Evolutionary conservation across 192 early-diverging fungal species (phyloP).

Genomic region (Globomyces pollinis-pini): DNA sequence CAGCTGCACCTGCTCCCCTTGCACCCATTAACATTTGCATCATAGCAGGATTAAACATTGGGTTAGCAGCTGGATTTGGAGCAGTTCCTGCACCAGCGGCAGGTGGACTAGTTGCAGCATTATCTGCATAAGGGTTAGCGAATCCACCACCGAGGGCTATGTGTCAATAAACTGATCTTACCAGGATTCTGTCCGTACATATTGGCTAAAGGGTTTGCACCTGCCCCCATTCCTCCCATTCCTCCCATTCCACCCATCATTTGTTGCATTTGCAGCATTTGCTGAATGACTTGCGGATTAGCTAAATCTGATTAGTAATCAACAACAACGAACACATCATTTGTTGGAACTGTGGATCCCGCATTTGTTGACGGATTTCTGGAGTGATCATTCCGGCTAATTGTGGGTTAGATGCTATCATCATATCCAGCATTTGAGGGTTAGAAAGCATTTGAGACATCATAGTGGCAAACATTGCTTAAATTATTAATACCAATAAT

Average conservation of each 20-base stretch:
- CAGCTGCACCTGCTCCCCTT: not conserved
- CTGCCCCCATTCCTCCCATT: slow-evolving; percentile 26
- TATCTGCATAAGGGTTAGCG: slow-evolving; percentile 27
- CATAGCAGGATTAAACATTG: not conserved
- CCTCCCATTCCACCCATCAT: slow-evolving; percentile 31
- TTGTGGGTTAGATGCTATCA: slow-evolving; percentile 78
- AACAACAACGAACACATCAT: no score
- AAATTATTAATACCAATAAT: no score
- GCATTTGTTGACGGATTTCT: slow-evolving; percentile 78
- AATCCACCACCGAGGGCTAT: slow-evolving; percentile 22
- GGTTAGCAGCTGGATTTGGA: slow-evolving; percentile 1
- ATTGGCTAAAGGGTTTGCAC: slow-evolving; percentile 12
- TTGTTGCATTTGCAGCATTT: slow-evolving; percentile 58
- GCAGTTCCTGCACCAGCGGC: not conserved
- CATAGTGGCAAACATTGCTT: slow-evolving; percentile 69
- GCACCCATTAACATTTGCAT: not conserved
- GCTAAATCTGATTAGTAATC: no score
- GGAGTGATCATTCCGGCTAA: slow-evolving; percentile 70
- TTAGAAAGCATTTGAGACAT: slow-evolving; percentile 77
- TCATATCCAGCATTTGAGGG: slow-evolving; percentile 75
- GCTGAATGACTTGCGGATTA: slow-evolving; percentile 75
- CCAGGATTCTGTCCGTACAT: slow-evolving; percentile 5
- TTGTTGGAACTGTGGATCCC: slow-evolving; percentile 39
- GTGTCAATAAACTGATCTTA: no score
- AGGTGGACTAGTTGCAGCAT: slow-evolving; percentile 7